Evolutionary conservation across 345 rosid genomes (phyloP).

Genomic region (Populus davidiana): DNA sequence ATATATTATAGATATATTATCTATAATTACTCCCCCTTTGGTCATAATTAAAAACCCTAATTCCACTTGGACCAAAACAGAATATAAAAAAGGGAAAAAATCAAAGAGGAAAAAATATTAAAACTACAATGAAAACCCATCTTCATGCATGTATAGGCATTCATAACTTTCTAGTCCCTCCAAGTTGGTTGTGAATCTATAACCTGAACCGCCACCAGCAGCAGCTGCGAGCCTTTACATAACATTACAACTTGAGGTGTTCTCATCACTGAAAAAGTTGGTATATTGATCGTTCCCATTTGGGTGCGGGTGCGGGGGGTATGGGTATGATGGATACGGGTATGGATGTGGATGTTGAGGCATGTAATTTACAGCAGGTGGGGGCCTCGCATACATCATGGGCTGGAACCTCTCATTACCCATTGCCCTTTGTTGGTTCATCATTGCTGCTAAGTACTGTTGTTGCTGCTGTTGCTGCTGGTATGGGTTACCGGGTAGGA

Average conservation of each 20-base stretch:
- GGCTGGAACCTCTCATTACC: constrained; percentile 88
- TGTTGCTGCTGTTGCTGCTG: constrained; percentile 49
- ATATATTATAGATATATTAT: constrained; percentile 22
- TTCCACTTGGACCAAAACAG: constrained; percentile 32
- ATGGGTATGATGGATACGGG: constrained; percentile 49
- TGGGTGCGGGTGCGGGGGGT: constrained; percentile 41
- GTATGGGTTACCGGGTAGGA: constrained; percentile 67
- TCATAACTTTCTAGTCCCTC: constrained; percentile 15
- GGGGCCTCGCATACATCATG: constrained; percentile 90
- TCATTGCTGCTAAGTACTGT: constrained; percentile 63
- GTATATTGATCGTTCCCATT: constrained; percentile 38
- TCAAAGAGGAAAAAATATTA: constrained; percentile 4
- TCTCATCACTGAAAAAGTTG: constrained; percentile 77
- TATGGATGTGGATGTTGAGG: constrained; percentile 65
- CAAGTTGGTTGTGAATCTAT: constrained; percentile 16
- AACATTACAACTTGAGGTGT: constrained; percentile 81
- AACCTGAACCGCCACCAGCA: constrained; percentile 4
- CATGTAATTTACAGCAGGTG: constrained; percentile 76
- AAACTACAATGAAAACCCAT: constrained; percentile 38
- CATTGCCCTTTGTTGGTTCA: constrained; percentile 86
- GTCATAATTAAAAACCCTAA: constrained; percentile 39
- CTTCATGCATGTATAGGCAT: constrained; percentile 53
- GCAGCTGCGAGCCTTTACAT: constrained; percentile 52
- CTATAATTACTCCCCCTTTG: constrained; percentile 45
- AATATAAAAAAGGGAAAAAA: constrained; percentile 2